Base-by-base conservation (phyloP, 768 basidiomycete species). In the Lactifluus volemus region DNA sequence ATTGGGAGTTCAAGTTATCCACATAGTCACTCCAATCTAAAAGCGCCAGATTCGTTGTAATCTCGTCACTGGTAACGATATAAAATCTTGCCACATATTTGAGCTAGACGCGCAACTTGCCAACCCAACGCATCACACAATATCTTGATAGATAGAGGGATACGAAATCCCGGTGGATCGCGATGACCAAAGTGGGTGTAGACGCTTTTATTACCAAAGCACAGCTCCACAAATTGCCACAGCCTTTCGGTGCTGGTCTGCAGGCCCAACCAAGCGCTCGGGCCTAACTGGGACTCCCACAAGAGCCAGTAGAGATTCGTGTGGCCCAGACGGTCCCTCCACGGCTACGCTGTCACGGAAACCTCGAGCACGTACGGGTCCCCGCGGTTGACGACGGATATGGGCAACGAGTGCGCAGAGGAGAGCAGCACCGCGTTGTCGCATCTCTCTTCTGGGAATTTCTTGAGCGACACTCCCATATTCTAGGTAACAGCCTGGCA, bases 261-360 rank as follows among this genome's bases (percentile, higher is more conserved):
- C 77, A 92, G 93, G 4, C 97, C 97, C 83, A 98, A 91, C 97
- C 97, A 98, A 19, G 95, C 90, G 41, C 86, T 88, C 4, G 97
- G 97, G 3, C 97, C 97, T 50, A 99, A 97, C 73, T 98, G 89
- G 6, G 88, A 91, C 76, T 98, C 97, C 97, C 97, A 99, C 1
- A 95, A 92, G 59, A 98, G 79, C 29, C 97, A 88, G 74, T 88
- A 97, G 3, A 95, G 89, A 71, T 91, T 91, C 48, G 82, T 79
- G 67, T 89, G 79, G 11, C 82, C 78, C 25, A 99, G 79, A 51
- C 89, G 81, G 64, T 85, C 79, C 95, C 98, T 98, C 25, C 59
- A 98, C 93, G 38, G 92, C 89, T 44, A 87, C 8, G 98, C 97
- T 12, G 94, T 86, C 15, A 94, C 89, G 17, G 94, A 91, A 38